Evolutionary conservation across 2,329 filamentous ascomycete genomes (phyloP).

Genomic region (Dactylellina cionopaga): DNA sequence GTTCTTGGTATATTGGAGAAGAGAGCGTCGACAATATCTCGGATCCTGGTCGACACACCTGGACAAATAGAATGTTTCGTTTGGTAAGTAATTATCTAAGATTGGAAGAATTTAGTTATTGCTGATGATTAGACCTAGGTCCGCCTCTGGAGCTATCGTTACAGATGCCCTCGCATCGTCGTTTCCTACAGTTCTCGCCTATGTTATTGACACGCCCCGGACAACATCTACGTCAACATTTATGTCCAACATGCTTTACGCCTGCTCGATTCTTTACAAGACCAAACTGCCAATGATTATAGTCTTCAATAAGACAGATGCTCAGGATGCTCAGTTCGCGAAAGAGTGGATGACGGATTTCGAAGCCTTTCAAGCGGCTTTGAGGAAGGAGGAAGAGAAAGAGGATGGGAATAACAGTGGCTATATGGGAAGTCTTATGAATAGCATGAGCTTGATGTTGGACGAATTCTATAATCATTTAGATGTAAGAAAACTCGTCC

Average conservation of each 20-base stretch:
- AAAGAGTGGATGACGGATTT: slow-evolving; percentile 99
- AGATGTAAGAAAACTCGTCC: slow-evolving; percentile 64
- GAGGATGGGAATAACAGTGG: slow-evolving; percentile 73
- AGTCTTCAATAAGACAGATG: slow-evolving; percentile 99
- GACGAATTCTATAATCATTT: slow-evolving; percentile 98
- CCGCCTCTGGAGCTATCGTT: slow-evolving; percentile 87
- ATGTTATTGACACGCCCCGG: slow-evolving; percentile 85
- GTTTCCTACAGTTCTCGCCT: slow-evolving; percentile 92
- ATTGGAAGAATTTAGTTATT: background rate
- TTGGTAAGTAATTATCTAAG: slow-evolving; percentile 71
- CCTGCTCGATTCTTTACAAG: slow-evolving; percentile 98
- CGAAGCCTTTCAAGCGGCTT: slow-evolving; percentile 88
- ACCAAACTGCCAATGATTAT: slow-evolving; percentile 98
- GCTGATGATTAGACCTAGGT: slow-evolving; percentile 25
- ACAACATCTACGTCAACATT: slow-evolving; percentile 94
- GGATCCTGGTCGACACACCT: slow-evolving; percentile 93
- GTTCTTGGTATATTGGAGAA: slow-evolving; percentile 90
- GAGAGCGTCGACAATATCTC: slow-evolving; percentile 78
- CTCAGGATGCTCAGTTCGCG: slow-evolving; percentile 87
- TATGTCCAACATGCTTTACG: slow-evolving; percentile 99
- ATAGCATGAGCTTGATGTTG: slow-evolving; percentile 96
- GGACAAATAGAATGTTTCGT: slow-evolving; percentile 99
- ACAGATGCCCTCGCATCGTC: slow-evolving; percentile 91
- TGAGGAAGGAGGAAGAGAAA: slow-evolving; percentile 82
- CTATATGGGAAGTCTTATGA: slow-evolving; percentile 94